phyloP scores from a whole-genome alignment of 495 filamentous ascomycete genomes.

The Staphylotrichum tortipilum region DNA sequence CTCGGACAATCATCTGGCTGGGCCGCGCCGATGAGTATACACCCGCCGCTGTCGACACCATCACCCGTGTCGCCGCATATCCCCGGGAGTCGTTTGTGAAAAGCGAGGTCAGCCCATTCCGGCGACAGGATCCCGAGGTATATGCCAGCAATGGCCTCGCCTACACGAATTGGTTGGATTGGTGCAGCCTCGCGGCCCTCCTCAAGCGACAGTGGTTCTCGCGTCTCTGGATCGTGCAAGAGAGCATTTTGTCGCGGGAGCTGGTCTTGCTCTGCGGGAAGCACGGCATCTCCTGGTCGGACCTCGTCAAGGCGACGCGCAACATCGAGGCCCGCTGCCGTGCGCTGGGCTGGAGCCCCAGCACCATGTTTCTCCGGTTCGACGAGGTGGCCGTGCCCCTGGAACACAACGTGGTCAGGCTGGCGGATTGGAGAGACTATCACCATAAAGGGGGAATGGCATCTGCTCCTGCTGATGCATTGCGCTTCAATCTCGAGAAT shows the following conservation, averaged over 20 bases:
- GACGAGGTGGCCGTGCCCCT: slow-evolving; percentile 10
- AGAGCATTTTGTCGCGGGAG: slow-evolving; percentile 3
- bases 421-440: slow-evolving; percentile 7
- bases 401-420: slow-evolving; percentile 4
- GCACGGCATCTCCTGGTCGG: background rate
- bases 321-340: slow-evolving; percentile 11
- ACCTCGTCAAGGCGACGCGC: slow-evolving; percentile 2
- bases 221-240: slow-evolving; percentile 13
- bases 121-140: background rate
- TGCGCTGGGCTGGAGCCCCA: slow-evolving; percentile 5
- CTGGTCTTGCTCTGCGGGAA: slow-evolving; percentile 3
- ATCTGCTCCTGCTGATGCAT: background rate
- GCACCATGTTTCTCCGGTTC: slow-evolving; percentile 4
- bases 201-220: slow-evolving; percentile 11
- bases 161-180: slow-evolving; percentile 5
- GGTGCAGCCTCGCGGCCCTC: slow-evolving; percentile 8
- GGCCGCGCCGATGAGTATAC: slow-evolving; percentile 13
- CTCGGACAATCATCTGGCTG: slow-evolving; percentile 28
- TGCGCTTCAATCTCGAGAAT: slow-evolving; percentile 1
- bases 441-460: background rate
- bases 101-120: background rate
- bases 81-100: background rate
- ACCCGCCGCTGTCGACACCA: background rate
- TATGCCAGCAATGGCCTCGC: background rate
- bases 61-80: background rate